These are phyloP conservation scores for Phoma sp. DNA, from an alignment of 2,329 filamentous ascomycete species.

Conservation along the genomic window DNA sequence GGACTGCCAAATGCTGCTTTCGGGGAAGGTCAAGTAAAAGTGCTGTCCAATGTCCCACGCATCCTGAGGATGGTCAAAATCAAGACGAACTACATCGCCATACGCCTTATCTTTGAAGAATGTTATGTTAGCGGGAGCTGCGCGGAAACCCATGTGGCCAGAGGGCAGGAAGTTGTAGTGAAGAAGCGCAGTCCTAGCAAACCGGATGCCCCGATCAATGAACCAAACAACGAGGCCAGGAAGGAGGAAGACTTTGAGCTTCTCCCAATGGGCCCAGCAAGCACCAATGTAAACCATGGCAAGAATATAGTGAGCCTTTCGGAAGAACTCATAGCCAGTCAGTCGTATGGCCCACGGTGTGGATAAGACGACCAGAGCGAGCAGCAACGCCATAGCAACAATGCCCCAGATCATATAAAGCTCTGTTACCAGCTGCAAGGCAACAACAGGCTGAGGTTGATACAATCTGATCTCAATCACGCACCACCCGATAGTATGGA, in stretches of 20 bases:
- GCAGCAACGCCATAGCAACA: conserved; percentile 69
- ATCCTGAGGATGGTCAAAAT: conserved; percentile 67
- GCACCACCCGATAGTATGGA: conserved; percentile 76
- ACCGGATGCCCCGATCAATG: conserved; percentile 66
- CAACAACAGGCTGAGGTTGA: conserved; percentile 70
- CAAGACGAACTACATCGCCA: conserved; percentile 63
- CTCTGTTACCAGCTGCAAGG: conserved; percentile 64
- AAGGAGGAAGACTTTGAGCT: conserved; percentile 53
- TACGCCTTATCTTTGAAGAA: conserved; percentile 53
- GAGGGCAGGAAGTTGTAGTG: conserved; percentile 56
- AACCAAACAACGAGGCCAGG: conserved; percentile 69
- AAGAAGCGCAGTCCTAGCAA: conserved; percentile 64
- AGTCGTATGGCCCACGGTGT: conserved; percentile 64
- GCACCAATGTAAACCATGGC: conserved; percentile 77
- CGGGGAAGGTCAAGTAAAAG: conserved; percentile 72
- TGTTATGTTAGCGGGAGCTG: conserved; percentile 34
- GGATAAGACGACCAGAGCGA: conserved; percentile 66
- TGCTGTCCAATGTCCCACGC: conserved; percentile 72
- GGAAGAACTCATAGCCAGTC: conserved; percentile 79
- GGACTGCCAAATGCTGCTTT: conserved; percentile 72
- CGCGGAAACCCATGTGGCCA: conserved; percentile 40
- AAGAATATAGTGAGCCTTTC: conserved; percentile 74
- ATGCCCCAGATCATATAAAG: conserved; percentile 76
- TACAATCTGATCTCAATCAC: conserved; percentile 71
- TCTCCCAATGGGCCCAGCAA: conserved; percentile 76